These are phyloP conservation scores for Beauveria asiatica DNA, from an alignment of 2,329 filamentous ascomycete genomes.

Conservation along the genomic window DNA sequence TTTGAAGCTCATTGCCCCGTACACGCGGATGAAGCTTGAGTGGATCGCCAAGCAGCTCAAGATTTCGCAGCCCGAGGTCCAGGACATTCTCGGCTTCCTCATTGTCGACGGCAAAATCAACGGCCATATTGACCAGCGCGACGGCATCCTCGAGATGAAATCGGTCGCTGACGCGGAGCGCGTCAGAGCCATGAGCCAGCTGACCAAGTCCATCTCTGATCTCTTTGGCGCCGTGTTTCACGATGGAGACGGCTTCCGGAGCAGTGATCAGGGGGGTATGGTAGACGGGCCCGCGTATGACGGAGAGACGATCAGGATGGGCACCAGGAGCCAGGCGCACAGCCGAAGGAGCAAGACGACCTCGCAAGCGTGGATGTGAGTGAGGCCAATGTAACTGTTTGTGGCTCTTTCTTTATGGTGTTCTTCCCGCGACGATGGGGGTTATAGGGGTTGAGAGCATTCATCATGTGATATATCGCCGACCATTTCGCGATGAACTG, in stretches of 20 bases:
- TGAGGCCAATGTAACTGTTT: neutral
- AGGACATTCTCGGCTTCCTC: slow-evolving; percentile 91
- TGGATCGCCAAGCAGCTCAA: slow-evolving; percentile 86
- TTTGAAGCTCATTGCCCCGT: slow-evolving; percentile 86
- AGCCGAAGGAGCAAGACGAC: neutral
- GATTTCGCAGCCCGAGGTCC: slow-evolving; percentile 77
- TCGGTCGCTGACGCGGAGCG: slow-evolving; percentile 66
- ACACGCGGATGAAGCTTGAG: slow-evolving; percentile 79
- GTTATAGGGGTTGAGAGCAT: neutral
- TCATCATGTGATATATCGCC: neutral
- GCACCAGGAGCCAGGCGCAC: neutral
- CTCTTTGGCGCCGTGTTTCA: slow-evolving; percentile 67
- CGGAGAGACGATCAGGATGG: neutral
- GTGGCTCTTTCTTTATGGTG: neutral
- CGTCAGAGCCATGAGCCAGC: slow-evolving; percentile 61
- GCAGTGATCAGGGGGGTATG: slow-evolving; percentile 16
- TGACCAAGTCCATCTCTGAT: slow-evolving; percentile 59
- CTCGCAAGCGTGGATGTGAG: neutral
- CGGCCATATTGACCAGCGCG: slow-evolving; percentile 83
- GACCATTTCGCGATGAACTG: neutral
- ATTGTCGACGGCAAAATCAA: slow-evolving; percentile 84
- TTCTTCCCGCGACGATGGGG: neutral
- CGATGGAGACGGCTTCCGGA: slow-evolving; percentile 63
- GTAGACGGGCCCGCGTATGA: slow-evolving; percentile 22
- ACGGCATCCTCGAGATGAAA: slow-evolving; percentile 73